Evolutionary conservation across 768 basidiomycete genomes (phyloP).

Genomic region (Tricholoma sp.): DNA sequence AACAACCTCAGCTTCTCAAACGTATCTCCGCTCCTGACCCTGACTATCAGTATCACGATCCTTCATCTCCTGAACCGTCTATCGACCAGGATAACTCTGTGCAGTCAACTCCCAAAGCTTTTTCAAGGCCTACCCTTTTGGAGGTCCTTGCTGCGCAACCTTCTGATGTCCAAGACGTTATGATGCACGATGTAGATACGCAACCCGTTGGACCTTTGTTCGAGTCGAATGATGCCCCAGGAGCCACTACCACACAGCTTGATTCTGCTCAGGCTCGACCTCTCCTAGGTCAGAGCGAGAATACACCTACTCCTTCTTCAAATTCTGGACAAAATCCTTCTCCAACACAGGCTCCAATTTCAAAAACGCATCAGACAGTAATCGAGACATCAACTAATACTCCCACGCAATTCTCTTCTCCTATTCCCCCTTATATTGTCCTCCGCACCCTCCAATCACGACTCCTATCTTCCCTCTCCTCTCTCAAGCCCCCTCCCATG

Average conservation of each 20-base stretch:
- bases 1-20: slow-evolving; percentile 45
- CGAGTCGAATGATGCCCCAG: background rate
- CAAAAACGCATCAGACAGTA: background rate
- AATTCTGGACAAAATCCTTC: background rate
- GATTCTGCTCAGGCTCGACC: background rate
- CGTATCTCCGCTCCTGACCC: slow-evolving; percentile 38
- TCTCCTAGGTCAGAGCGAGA: background rate
- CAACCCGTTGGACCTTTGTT: background rate
- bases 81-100: slow-evolving; percentile 12
- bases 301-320: background rate
- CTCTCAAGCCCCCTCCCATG: slow-evolving; percentile 10
- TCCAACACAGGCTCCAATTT: background rate
- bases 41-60: slow-evolving; percentile 18
- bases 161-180: background rate
- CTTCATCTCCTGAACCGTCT: slow-evolving; percentile 17
- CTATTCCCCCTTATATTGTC: slow-evolving; percentile 4
- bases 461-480: slow-evolving; percentile 18
- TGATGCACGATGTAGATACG: slow-evolving; percentile 2
- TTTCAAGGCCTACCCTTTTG: slow-evolving; percentile 14
- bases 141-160: slow-evolving; percentile 11
- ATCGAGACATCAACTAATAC: background rate
- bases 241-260: background rate
- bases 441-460: slow-evolving; percentile 19
- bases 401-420: background rate
- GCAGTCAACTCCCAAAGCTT: slow-evolving; percentile 2